Evolutionary conservation across 805 yeast genomes (phyloP).

Genomic region (Teunomyces atbi): DNA sequence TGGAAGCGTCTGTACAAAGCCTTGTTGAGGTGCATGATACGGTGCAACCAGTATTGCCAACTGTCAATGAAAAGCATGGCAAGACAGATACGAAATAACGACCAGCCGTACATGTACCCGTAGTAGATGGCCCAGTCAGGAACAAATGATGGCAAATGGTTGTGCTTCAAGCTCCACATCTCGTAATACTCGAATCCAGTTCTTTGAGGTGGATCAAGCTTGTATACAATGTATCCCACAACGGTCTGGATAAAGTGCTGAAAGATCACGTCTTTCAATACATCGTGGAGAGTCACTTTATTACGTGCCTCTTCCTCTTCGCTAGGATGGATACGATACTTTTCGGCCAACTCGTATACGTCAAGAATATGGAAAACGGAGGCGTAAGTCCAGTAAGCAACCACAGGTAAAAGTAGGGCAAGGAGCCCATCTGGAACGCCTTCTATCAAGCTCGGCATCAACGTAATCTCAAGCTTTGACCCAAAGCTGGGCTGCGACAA

Average conservation of each 20-base stretch:
- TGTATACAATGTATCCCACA: conserved; percentile 57
- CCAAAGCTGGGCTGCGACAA: conserved; percentile 13
- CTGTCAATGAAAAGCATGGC: conserved; percentile 83
- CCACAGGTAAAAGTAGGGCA: conserved; percentile 72
- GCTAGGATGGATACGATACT: conserved; percentile 87
- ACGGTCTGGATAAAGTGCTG: conserved; percentile 84
- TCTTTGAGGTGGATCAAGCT: conserved; percentile 54
- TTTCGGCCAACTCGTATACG: conserved; percentile 68
- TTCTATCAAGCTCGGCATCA: conserved; percentile 46
- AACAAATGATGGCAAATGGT: conserved; percentile 36
- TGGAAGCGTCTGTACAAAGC: conserved; percentile 77
- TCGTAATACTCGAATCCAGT: conserved; percentile 49
- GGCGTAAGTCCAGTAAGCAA: conserved; percentile 82
- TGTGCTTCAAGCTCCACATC: conserved; percentile 46
- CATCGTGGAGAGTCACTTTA: conserved; percentile 67
- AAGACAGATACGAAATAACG: conserved; percentile 51
- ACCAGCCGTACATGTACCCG: conserved; percentile 62
- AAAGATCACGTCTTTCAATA: conserved; percentile 73
- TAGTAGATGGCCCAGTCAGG: conserved; percentile 51
- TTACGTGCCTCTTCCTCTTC: conserved; percentile 79
- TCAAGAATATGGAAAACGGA: conserved; percentile 74
- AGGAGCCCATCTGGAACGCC: conserved; percentile 71
- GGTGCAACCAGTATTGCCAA: conserved; percentile 93
- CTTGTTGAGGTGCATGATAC: conserved; percentile 83
- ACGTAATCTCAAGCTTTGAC: conserved; percentile 15